Percentiles rank a stretch among this genome's conserved stretches.
Conservation (phyloP, 228 moss, liverwort and hornwort species). For the Sphagnum magellanicum region DNA sequence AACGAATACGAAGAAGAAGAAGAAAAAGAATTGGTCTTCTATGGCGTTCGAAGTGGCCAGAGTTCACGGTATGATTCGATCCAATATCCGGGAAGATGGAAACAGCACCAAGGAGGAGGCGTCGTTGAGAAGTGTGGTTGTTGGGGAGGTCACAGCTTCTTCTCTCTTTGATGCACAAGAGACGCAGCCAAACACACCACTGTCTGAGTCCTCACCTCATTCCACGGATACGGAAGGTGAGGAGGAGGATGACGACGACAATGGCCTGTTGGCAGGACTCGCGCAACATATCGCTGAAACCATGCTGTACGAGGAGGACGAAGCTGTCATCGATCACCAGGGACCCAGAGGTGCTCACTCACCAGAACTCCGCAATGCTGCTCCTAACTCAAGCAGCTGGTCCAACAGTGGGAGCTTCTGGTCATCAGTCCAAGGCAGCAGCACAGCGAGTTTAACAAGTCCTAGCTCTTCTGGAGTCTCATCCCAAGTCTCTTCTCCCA, state of each 20-base stretch:
- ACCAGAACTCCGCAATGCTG: constrained; percentile 48
- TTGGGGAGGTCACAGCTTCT: not conserved
- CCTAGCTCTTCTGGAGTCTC: constrained; percentile 24
- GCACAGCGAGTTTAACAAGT: constrained; percentile 50
- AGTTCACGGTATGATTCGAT: constrained; percentile 28
- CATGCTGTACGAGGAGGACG: constrained; percentile 50
- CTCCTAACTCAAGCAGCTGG: constrained; percentile 34
- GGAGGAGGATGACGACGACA: constrained; percentile 58
- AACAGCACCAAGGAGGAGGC: not conserved
- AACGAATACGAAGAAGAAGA: too few species aligned
- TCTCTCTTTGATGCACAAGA: not conserved
- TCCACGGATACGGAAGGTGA: constrained; percentile 68
- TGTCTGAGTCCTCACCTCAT: constrained; percentile 35
- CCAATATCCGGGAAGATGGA: constrained; percentile 22
- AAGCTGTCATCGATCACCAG: not conserved
- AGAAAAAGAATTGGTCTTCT: too few species aligned
- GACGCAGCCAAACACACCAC: constrained; percentile 1
- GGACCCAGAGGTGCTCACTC: constrained; percentile 19
- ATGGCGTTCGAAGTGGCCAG: constrained; percentile 44
- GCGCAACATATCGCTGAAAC: constrained; percentile 68
- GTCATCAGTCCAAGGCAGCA: not conserved
- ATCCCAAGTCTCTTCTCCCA: constrained; percentile 62
- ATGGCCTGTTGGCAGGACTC: constrained; percentile 42
- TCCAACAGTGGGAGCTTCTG: not conserved
- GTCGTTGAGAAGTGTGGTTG: not conserved